phyloP scores from a whole-genome alignment of 352 stramenopile species.

The Phytophthora capsici region DNA sequence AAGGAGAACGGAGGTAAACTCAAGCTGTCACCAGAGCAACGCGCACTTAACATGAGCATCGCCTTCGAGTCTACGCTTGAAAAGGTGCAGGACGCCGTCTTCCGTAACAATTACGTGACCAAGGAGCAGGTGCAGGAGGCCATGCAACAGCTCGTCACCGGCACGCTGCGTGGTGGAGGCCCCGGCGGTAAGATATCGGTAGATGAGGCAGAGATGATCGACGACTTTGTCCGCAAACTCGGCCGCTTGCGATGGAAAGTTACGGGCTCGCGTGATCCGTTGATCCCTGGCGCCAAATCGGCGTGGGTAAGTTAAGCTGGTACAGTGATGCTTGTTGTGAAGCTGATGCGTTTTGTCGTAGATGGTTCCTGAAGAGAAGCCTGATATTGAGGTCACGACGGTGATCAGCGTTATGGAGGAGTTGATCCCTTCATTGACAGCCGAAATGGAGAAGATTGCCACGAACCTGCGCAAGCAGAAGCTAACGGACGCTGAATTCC shows the following conservation, averaged over 20 bases:
- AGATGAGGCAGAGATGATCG: conserved; percentile 71
- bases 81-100: conserved; percentile 84
- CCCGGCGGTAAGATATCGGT: conserved; percentile 62
- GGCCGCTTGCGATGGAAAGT: conserved; percentile 81
- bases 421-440: conserved; percentile 72
- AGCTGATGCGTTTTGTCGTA: conserved; percentile 23
- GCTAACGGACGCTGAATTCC: conserved; percentile 48
- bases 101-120: conserved; percentile 85
- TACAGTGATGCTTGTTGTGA: background rate
- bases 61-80: conserved; percentile 81
- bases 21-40: conserved; percentile 64
- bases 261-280: conserved; percentile 76
- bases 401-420: conserved; percentile 75
- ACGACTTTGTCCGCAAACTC: conserved; percentile 73
- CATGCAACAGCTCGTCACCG: conserved; percentile 62
- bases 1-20: conserved; percentile 52
- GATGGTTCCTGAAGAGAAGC: conserved; percentile 66
- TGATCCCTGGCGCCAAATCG: conserved; percentile 59
- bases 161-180: conserved; percentile 59
- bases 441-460: conserved; percentile 77
- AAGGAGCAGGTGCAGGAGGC: conserved; percentile 82
- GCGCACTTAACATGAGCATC: conserved; percentile 85
- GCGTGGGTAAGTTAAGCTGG: conserved; percentile 36
- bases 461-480: conserved; percentile 41
- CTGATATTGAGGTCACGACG: conserved; percentile 59